Evolutionary conservation across 1,284 basidiomycete genomes (phyloP).

Genomic region (Vanrija sp.): DNA sequence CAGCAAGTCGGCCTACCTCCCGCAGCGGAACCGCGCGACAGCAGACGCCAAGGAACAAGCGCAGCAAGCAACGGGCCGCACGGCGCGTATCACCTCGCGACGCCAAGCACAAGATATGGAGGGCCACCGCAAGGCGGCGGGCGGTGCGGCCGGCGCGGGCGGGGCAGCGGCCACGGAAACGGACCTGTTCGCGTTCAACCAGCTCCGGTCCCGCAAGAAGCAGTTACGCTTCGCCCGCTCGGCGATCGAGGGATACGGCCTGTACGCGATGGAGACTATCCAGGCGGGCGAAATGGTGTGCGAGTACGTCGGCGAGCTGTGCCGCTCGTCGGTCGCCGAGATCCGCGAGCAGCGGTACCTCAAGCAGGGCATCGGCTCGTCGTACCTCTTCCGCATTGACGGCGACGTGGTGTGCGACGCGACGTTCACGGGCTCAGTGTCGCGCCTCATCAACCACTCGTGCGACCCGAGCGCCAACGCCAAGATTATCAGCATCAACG

Average conservation of each 20-base stretch:
- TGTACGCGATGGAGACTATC: conserved; percentile 94
- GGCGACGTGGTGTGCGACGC: conserved; percentile 94
- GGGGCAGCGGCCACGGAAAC: conserved; percentile 45
- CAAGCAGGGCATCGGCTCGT: conserved; percentile 85
- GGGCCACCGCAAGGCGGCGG: conserved; percentile 66
- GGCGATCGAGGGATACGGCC: conserved; percentile 96
- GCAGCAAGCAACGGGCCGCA: conserved; percentile 66
- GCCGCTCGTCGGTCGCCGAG: conserved; percentile 92
- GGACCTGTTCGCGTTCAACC: conserved; percentile 88
- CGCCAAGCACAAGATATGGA: conserved; percentile 90
- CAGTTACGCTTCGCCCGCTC: conserved; percentile 92
- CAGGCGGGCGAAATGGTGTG: conserved; percentile 97
- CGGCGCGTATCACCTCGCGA: conserved; percentile 91
- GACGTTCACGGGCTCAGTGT: conserved; percentile 96
- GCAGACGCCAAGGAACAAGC: conserved; percentile 39
- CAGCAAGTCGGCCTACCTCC: conserved; percentile 81
- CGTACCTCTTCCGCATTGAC: conserved; percentile 89
- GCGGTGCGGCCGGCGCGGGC: neutral
- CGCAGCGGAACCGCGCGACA: conserved; percentile 56
- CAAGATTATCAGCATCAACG: conserved; percentile 97
- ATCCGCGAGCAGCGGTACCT: conserved; percentile 96
- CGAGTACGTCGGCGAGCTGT: conserved; percentile 98
- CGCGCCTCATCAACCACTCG: conserved; percentile 93
- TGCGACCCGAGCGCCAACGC: conserved; percentile 97
- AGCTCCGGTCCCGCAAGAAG: conserved; percentile 96